Evolutionary conservation across 345 rosid genomes (phyloP).

Genomic region (Eucalyptus leucophloia): DNA sequence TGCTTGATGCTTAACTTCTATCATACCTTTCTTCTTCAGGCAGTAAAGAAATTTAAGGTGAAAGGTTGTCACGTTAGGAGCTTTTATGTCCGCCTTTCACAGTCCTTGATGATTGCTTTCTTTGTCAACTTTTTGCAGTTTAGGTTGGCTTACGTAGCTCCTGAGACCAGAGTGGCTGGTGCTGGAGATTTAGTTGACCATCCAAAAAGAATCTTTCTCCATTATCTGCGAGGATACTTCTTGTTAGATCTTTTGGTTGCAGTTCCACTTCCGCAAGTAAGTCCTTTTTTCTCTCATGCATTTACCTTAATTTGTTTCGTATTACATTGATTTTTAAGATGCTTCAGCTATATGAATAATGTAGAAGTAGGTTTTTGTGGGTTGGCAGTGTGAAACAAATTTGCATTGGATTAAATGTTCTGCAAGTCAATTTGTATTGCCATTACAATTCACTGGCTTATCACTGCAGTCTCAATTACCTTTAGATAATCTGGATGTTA

Average conservation of each 20-base stretch:
- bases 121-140: slow-evolving; percentile 37
- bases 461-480: neutral
- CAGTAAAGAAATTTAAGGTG: too few species aligned
- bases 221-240: slow-evolving; percentile 50
- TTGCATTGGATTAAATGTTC: neutral
- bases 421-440: neutral
- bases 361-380: neutral
- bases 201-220: slow-evolving; percentile 51
- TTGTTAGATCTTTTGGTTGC: slow-evolving; percentile 42
- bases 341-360: neutral
- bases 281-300: neutral
- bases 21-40: too few species aligned
- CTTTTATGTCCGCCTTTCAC: too few species aligned
- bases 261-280: slow-evolving; percentile 80
- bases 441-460: neutral
- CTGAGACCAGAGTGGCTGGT: slow-evolving; percentile 70
- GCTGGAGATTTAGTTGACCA: slow-evolving; percentile 85
- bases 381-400: neutral
- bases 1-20: neutral
- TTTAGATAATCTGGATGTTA: neutral
- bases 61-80: too few species aligned
- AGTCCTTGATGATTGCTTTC: neutral
- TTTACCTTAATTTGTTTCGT: neutral
- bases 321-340: neutral
- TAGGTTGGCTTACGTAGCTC: slow-evolving; percentile 77